Conservation (phyloP, 768 basidiomycete species). For the Strobilomyces confusus region DNA sequence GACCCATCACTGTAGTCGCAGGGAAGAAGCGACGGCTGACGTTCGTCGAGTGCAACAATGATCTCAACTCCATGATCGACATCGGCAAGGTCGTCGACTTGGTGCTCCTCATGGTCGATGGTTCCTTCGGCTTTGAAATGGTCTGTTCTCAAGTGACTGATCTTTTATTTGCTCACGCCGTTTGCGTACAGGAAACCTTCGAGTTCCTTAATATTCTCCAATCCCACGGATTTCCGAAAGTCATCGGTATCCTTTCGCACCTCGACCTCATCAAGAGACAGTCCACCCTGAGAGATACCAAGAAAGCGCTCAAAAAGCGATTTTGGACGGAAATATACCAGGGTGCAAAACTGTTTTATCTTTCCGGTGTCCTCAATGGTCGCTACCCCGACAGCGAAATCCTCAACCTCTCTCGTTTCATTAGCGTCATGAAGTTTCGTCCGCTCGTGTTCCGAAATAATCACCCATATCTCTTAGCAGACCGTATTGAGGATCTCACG, state of each 20-base stretch:
- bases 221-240: slow-evolving; percentile 97
- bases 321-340: slow-evolving; percentile 99
- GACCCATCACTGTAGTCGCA: slow-evolving; percentile 91
- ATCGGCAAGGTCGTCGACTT: slow-evolving; percentile 95
- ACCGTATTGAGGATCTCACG: slow-evolving; percentile 93
- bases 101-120: slow-evolving; percentile 96
- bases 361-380: slow-evolving; percentile 94
- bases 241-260: slow-evolving; percentile 93
- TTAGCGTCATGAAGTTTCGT: slow-evolving; percentile 97
- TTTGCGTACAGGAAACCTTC: slow-evolving; percentile 80
- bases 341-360: slow-evolving; percentile 97
- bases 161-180: neutral
- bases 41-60: slow-evolving; percentile 96
- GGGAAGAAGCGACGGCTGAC: slow-evolving; percentile 94
- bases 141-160: slow-evolving; percentile 39
- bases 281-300: slow-evolving; percentile 79
- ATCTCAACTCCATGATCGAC: slow-evolving; percentile 98
- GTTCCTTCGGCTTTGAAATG: slow-evolving; percentile 98
- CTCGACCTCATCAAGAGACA: slow-evolving; percentile 96
- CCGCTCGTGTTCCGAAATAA: slow-evolving; percentile 93
- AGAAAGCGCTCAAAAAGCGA: slow-evolving; percentile 93
- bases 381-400: slow-evolving; percentile 97
- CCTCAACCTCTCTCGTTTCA: slow-evolving; percentile 92
- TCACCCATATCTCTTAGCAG: slow-evolving; percentile 92
- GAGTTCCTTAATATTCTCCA: slow-evolving; percentile 98